Conservation (phyloP, 768 basidiomycete species). For the Megacollybia marginata region DNA sequence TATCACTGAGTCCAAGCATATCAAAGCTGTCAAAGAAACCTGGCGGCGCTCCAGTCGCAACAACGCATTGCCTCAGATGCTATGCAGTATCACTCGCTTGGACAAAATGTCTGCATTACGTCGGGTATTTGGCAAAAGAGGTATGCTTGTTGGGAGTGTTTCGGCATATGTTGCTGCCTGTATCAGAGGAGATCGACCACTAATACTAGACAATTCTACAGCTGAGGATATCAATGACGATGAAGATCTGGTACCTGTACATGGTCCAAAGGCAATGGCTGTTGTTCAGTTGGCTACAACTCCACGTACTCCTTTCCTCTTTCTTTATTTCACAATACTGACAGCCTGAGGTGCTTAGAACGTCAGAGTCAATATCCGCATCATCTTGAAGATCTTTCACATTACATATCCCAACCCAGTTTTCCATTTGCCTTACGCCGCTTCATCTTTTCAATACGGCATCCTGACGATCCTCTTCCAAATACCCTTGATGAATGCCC, state of each 20-base stretch:
- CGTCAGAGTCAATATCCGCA: background rate
- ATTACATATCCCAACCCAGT: background rate
- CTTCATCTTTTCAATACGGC: background rate
- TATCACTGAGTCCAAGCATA: constrained; percentile 3
- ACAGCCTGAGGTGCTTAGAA: background rate
- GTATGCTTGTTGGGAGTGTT: background rate
- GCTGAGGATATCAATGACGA: background rate
- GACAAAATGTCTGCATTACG: constrained; percentile 3
- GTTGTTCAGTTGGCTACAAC: background rate
- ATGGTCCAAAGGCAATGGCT: background rate
- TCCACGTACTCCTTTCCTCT: background rate
- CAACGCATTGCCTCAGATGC: constrained; percentile 2
- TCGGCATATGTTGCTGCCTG: background rate
- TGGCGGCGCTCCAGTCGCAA: constrained; percentile 1
- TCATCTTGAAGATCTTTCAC: background rate
- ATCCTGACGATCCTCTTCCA: background rate
- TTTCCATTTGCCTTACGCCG: background rate
- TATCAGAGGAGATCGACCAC: background rate
- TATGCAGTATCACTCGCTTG: background rate
- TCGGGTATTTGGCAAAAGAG: background rate
- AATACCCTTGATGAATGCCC: background rate
- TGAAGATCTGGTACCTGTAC: background rate
- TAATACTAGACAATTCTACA: background rate
- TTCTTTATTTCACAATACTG: background rate
- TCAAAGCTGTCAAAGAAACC: too few species aligned